Conservation (phyloP, 331 rosid species). For the Prunus yedoensis region DNA sequence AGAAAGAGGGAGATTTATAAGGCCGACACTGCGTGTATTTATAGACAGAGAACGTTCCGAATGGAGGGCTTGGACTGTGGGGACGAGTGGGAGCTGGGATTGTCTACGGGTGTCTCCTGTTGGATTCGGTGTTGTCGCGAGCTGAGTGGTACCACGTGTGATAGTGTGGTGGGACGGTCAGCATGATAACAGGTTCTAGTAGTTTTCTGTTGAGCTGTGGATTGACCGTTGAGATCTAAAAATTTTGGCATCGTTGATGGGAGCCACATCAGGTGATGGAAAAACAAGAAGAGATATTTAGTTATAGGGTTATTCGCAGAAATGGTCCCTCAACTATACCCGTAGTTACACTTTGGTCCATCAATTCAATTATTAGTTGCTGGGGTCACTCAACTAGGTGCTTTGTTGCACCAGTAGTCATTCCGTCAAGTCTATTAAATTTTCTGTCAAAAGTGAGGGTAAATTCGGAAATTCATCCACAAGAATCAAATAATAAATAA, state of each 20-base stretch:
- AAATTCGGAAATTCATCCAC: no score
- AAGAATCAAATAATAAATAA: no score
- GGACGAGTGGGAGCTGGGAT: not conserved
- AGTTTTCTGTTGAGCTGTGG: not conserved
- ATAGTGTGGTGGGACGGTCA: fast-evolving
- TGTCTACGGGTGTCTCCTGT: not conserved
- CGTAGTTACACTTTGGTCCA: no score
- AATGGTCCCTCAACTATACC: no score
- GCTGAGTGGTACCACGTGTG: not conserved
- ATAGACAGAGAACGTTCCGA: conserved; percentile 16
- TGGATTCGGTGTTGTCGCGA: not conserved
- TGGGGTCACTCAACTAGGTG: no score
- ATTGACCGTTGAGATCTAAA: not conserved
- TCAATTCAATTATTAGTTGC: no score
- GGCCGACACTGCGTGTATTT: conserved; percentile 35
- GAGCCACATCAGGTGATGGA: not conserved
- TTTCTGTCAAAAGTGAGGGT: no score
- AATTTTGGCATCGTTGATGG: not conserved
- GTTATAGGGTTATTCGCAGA: no score
- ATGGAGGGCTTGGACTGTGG: conserved; percentile 6
- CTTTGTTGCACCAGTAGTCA: no score
- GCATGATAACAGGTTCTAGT: not conserved
- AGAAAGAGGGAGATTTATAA: conserved; percentile 1
- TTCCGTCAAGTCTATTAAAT: no score
- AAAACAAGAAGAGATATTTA: no score